phyloP scores from a whole-genome alignment of 257 asterid species.

The Gentiana straminea region DNA sequence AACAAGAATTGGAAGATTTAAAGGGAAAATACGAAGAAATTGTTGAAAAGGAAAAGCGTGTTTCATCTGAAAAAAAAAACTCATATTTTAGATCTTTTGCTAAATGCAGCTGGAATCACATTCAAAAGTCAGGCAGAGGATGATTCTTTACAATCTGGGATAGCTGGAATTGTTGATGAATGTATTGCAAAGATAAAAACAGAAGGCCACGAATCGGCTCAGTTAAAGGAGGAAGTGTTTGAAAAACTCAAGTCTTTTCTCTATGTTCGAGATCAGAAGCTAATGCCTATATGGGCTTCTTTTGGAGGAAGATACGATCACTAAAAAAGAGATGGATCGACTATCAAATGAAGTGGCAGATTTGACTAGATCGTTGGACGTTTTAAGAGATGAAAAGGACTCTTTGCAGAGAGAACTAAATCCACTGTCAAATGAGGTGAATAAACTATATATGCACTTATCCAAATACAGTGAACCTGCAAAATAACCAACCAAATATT shows the following conservation, averaged over 20 bases:
- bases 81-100: slow-evolving; percentile 37
- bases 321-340: slow-evolving; percentile 28
- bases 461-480: slow-evolving; percentile 1
- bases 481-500: not conserved
- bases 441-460: too few species aligned
- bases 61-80: slow-evolving; percentile 35
- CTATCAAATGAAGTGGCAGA: slow-evolving; percentile 41
- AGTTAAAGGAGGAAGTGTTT: slow-evolving; percentile 24
- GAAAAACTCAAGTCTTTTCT: slow-evolving; percentile 55
- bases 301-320: slow-evolving; percentile 48
- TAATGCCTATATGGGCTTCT: slow-evolving; percentile 39
- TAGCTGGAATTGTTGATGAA: slow-evolving; percentile 28
- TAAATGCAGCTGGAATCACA: slow-evolving; percentile 63
- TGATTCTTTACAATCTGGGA: slow-evolving; percentile 32
- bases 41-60: slow-evolving; percentile 12
- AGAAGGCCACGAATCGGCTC: slow-evolving; percentile 35
- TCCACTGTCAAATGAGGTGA: slow-evolving; percentile 1
- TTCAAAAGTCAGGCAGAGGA: slow-evolving; percentile 21
- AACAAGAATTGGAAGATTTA: slow-evolving; percentile 49
- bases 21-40: slow-evolving; percentile 27
- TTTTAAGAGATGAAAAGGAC: slow-evolving; percentile 45
- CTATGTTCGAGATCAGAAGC: slow-evolving; percentile 53
- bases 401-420: slow-evolving; percentile 46
- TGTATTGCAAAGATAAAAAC: slow-evolving; percentile 61
- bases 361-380: slow-evolving; percentile 35